A percentile compares a stretch with the other conserved stretches of the same genome.
Conservation (phyloP, 148 eudicot genomes). For the Cornus florida region DNA sequence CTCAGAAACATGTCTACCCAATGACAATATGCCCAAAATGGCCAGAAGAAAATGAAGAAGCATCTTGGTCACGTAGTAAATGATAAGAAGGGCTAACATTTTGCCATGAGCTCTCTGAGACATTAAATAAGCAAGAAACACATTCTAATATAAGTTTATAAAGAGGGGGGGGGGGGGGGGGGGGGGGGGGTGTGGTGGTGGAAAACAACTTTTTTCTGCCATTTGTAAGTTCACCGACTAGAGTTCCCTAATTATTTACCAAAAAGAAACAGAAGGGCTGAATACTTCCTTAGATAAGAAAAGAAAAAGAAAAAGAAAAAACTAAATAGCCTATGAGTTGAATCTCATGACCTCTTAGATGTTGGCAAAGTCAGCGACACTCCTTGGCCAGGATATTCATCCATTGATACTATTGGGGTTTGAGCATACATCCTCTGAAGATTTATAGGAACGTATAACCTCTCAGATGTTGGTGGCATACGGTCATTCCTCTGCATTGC, state of each 20-base stretch:
- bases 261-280: too few relatives aligned
- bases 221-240: not conserved
- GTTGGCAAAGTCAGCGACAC: constrained; percentile 11
- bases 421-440: constrained; percentile 7
- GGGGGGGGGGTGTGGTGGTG: too few relatives aligned
- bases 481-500: constrained; percentile 10
- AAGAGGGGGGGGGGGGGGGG: too few relatives aligned
- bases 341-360: constrained; percentile 10
- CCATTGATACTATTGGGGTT: constrained; percentile 1
- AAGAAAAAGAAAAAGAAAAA: not conserved
- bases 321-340: not conserved
- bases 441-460: constrained; percentile 1
- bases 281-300: too few relatives aligned
- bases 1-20: too few relatives aligned
- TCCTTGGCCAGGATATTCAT: constrained; percentile 18
- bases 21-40: too few relatives aligned
- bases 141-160: too few relatives aligned
- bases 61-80: too few relatives aligned
- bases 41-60: too few relatives aligned
- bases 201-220: too few relatives aligned
- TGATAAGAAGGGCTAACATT: too few relatives aligned
- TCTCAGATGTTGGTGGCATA: constrained; percentile 10
- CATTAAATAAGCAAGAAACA: not conserved
- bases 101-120: too few relatives aligned
- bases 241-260: not conserved